Evolutionary conservation across 768 basidiomycete genomes (phyloP).

Genomic region (Russula abietina): DNA sequence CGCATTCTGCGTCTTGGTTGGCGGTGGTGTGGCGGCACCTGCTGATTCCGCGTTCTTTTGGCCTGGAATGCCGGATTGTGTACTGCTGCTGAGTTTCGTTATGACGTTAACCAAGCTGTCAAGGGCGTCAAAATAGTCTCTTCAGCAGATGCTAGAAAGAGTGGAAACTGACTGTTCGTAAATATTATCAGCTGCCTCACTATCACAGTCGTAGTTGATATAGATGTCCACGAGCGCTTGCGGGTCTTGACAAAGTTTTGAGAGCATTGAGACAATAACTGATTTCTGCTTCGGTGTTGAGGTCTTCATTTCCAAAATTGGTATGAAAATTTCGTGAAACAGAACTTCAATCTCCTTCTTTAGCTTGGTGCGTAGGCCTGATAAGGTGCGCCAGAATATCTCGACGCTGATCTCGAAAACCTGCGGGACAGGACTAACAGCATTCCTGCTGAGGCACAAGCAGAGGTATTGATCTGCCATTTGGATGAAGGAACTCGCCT

Average conservation of each 20-base stretch:
- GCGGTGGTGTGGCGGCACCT: slow-evolving; percentile 55
- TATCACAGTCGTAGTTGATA: slow-evolving; percentile 98
- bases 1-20: slow-evolving; percentile 39
- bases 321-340: slow-evolving; percentile 97
- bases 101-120: slow-evolving; percentile 87
- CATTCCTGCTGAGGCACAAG: slow-evolving; percentile 86
- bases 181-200: slow-evolving; percentile 90
- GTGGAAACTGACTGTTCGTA: slow-evolving; percentile 77
- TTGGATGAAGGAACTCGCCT: slow-evolving; percentile 85
- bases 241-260: slow-evolving; percentile 87
- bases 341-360: slow-evolving; percentile 99
- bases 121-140: slow-evolving; percentile 5
- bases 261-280: slow-evolving; percentile 82
- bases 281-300: slow-evolving; percentile 94
- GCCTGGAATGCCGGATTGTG: slow-evolving; percentile 36
- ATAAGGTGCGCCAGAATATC: slow-evolving; percentile 96
- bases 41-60: slow-evolving; percentile 51
- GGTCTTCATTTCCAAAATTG: slow-evolving; percentile 96
- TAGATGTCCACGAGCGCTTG: slow-evolving; percentile 98
- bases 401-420: slow-evolving; percentile 98
- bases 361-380: slow-evolving; percentile 89
- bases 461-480: slow-evolving; percentile 96
- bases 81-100: slow-evolving; percentile 75
- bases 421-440: slow-evolving; percentile 89
- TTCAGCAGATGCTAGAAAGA: neutral